A percentile compares a stretch with the other conserved stretches of the same genome.
Evolutionary conservation across 495 filamentous ascomycete species (phyloP).

Genomic region (Penicillium nucicola): DNA sequence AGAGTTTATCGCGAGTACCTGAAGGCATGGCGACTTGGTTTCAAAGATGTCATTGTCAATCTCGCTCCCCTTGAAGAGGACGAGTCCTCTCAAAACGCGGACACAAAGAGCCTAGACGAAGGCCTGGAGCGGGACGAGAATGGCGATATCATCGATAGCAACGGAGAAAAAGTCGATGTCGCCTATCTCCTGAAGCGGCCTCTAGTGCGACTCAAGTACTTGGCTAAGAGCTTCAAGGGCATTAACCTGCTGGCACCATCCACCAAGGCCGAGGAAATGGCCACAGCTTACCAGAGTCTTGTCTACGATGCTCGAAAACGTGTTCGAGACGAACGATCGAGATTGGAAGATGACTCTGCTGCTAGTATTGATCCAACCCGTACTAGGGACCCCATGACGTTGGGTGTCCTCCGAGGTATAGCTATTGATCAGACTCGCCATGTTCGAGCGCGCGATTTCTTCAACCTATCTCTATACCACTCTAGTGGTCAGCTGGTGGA

Average conservation of each 20-base stretch:
- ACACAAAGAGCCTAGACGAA: conserved; percentile 58
- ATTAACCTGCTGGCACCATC: conserved; percentile 57
- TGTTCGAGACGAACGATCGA: conserved; percentile 78
- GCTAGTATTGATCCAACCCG: conserved; percentile 75
- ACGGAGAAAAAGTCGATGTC: conserved; percentile 91
- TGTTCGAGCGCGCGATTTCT: conserved; percentile 85
- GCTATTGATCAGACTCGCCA: conserved; percentile 66
- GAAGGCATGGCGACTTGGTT: conserved; percentile 86
- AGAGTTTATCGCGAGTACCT: conserved; percentile 86
- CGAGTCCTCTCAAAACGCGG: conserved; percentile 40
- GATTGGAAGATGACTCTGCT: conserved; percentile 88
- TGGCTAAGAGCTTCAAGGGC: conserved; percentile 78
- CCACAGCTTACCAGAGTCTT: conserved; percentile 61
- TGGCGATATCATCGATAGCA: conserved; percentile 70
- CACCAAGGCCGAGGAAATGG: conserved; percentile 53
- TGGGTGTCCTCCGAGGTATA: conserved; percentile 67
- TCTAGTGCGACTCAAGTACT: conserved; percentile 81
- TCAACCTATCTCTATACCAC: conserved; percentile 80
- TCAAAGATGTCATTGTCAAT: conserved; percentile 93
- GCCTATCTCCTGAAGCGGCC: conserved; percentile 89
- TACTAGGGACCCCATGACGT: conserved; percentile 70
- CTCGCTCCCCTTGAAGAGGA: conserved; percentile 68
- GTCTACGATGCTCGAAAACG: conserved; percentile 74
- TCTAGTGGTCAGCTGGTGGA: conserved; percentile 85
- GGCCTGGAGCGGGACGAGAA: conserved; percentile 72